Base-by-base conservation (phyloP, 306 rosid species). In the Cicer arietinum region DNA sequence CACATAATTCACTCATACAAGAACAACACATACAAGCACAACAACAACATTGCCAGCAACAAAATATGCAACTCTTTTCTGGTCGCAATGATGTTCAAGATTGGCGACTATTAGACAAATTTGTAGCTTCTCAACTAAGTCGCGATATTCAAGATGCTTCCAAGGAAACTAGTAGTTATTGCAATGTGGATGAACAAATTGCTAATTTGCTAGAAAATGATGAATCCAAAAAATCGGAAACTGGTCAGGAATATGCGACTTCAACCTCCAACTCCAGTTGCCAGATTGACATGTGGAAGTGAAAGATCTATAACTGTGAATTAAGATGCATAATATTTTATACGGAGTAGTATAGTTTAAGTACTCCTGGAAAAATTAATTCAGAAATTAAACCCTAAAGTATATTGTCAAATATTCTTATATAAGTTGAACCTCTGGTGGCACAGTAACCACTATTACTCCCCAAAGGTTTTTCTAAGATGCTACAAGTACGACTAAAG, bases 61-160 rank as follows among this genome's bases (percentile, higher is more conserved):
- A 82, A 62, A 69, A 54, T 52, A 9, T 82, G 62, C 86, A 68
- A 65, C 75, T 79, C 35, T 72, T 62, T 54, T 61, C 75, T 67
- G 82, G 51, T 71, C 57, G 16, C 52, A 65, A 42, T 43, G 30
- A 48, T 63, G 83, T 86, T 48, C 86, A 84, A 59, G 98, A 90
- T 73, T 93, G 98, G 98, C 80, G 90, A 77, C 89, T 85, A 3
- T 88, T 90, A 2, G 96, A 90, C 77, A 90, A 93, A 69, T 88
- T 85, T 71, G 98, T 93, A 66, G 95, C 90, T 65, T 88, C 95
- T 40, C 95, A 90, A 37, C 88, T 89, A 44, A 88, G 89, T 74
- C 89, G 85, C 3, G 84, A 82, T 30, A 30, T 30, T 71, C 87
- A 81, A 75, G 85, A 84, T 64, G 78, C 61, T 73, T 77, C 88